These are phyloP conservation scores for Myriosclerotinia curreyana DNA, from an alignment of 2,329 filamentous ascomycete species.

Conservation along the genomic window DNA sequence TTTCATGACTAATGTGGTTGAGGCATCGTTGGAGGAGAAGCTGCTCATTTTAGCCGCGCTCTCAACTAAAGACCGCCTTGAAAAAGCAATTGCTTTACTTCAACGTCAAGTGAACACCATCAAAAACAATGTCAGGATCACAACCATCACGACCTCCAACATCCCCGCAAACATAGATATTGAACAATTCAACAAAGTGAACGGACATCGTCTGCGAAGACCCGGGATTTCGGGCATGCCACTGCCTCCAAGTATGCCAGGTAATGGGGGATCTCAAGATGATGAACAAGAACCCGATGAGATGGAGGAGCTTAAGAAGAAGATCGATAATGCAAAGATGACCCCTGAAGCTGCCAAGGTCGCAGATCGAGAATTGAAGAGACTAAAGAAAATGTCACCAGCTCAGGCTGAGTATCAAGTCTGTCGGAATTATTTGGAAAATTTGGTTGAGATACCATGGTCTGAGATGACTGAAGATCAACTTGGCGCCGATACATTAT, in stretches of 20 bases:
- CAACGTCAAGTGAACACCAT: conserved; percentile 78
- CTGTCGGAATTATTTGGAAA: conserved; percentile 89
- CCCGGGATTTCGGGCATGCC: conserved; percentile 31
- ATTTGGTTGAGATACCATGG: conserved; percentile 92
- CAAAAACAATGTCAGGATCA: conserved; percentile 84
- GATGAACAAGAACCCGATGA: conserved; percentile 85
- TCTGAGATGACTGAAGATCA: conserved; percentile 78
- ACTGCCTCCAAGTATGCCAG: conserved; percentile 29
- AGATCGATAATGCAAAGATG: conserved; percentile 75
- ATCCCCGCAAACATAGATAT: conserved; percentile 59
- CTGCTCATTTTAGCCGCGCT: conserved; percentile 79
- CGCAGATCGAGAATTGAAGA: conserved; percentile 83
- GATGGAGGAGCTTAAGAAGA: conserved; percentile 86
- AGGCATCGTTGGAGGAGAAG: conserved; percentile 87
- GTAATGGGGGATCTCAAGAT: conserved; percentile 41
- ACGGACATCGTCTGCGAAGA: conserved; percentile 40
- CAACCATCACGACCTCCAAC: conserved; percentile 67
- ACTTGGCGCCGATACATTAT: conserved; percentile 75
- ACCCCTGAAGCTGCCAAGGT: conserved; percentile 83
- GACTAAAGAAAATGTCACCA: conserved; percentile 92
- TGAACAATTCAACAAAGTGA: conserved; percentile 50
- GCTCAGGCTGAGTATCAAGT: conserved; percentile 96
- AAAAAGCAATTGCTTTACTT: conserved; percentile 79
- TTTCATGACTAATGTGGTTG: conserved; percentile 93
- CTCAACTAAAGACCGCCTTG: conserved; percentile 72